Conservation (phyloP, 2,329 filamentous ascomycete species). For the Trichoderma breve region DNA sequence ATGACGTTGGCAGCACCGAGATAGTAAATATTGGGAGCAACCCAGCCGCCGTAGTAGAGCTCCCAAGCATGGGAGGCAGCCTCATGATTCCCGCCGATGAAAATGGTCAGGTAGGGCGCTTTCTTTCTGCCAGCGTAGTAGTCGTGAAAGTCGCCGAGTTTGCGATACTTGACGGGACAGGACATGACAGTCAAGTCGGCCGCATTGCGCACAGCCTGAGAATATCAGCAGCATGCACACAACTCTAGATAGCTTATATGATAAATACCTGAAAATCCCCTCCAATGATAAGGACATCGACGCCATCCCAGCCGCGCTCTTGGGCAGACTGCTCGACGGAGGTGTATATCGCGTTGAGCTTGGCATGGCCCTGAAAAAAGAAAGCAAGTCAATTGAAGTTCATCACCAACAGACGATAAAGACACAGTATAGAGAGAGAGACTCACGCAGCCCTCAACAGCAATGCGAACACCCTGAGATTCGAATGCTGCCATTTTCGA, state of each 20-base stretch:
- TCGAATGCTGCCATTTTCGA: constrained; percentile 36
- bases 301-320: constrained; percentile 70
- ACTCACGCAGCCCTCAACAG: constrained; percentile 82
- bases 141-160: constrained; percentile 86
- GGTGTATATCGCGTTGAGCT: constrained; percentile 85
- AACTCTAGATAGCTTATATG: neutral
- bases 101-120: constrained; percentile 87
- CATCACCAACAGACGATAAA: neutral
- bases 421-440: constrained; percentile 15
- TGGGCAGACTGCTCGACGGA: constrained; percentile 68
- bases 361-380: constrained; percentile 73
- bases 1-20: constrained; percentile 89
- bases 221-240: constrained; percentile 11
- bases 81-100: constrained; percentile 94
- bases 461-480: constrained; percentile 64
- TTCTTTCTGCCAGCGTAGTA: constrained; percentile 79
- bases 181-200: constrained; percentile 86
- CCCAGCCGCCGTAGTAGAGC: constrained; percentile 95
- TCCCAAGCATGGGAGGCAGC: constrained; percentile 88
- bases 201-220: constrained; percentile 79
- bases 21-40: constrained; percentile 95
- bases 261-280: constrained; percentile 81
- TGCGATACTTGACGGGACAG: constrained; percentile 82
- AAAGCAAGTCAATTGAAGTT: constrained; percentile 24
- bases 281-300: constrained; percentile 91